A percentile compares a stretch with the other conserved stretches of the same genome.
phyloP scores from a whole-genome alignment of 805 yeast genomes.

The Nakazawaea ambrosiae region DNA sequence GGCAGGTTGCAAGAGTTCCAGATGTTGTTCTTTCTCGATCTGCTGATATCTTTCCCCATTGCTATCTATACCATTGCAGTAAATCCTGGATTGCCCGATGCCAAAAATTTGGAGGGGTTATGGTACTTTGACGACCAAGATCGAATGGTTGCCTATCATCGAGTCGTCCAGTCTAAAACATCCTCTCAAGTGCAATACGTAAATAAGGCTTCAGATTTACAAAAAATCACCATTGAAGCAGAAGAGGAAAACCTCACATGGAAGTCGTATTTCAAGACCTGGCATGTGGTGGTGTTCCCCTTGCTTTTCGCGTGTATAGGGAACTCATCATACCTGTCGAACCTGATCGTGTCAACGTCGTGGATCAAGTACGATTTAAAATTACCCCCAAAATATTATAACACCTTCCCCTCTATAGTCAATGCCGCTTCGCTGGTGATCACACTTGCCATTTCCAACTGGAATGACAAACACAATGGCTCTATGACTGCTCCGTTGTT shows the following conservation, averaged over 20 bases:
- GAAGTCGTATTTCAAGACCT: constrained; percentile 39
- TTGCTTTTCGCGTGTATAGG: constrained; percentile 29
- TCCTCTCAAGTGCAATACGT: no score
- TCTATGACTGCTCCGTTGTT: constrained; percentile 17
- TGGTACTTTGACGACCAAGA: constrained; percentile 37
- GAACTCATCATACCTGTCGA: constrained; percentile 26
- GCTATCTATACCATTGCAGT: constrained; percentile 34
- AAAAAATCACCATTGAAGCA: constrained; percentile 18
- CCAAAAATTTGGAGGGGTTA: constrained; percentile 24
- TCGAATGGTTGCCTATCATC: constrained; percentile 36
- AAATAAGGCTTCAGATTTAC: constrained; percentile 36
- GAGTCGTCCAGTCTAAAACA: constrained; percentile 24
- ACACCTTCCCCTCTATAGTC: constrained; percentile 16
- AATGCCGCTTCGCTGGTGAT: constrained; percentile 17
- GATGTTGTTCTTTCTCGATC: constrained; percentile 42
- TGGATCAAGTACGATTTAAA: constrained; percentile 31
- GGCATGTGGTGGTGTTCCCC: constrained; percentile 44
- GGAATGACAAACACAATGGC: constrained; percentile 12
- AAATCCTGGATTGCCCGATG: constrained; percentile 41
- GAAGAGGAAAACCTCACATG: constrained; percentile 28
- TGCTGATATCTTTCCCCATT: constrained; percentile 27
- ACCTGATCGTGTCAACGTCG: constrained; percentile 34
- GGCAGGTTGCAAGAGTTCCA: constrained; percentile 29
- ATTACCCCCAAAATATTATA: constrained; percentile 13
- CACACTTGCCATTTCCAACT: constrained; percentile 17